Base-by-base conservation (phyloP, 192 early-diverging fungal genomes). In the Mycoemilia scoparia region DNA sequence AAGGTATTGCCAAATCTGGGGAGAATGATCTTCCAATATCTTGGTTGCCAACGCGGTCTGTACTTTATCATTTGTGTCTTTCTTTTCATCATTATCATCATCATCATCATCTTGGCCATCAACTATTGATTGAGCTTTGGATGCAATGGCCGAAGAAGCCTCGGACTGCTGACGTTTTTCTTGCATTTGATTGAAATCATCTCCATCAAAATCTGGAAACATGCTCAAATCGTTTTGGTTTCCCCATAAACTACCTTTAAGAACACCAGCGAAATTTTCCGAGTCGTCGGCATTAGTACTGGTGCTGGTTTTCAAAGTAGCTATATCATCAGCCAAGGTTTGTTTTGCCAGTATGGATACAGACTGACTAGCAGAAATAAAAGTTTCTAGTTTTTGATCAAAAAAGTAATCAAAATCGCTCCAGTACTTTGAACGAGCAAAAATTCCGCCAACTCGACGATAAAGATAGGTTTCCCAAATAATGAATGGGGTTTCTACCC, bases 401-500 rank as follows among this genome's bases (percentile, higher is more conserved):
- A 57, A 60, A 46, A 89, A 93, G 14, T 70, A 70, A 52, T 93
- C 88, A 38, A 70, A 77, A 10, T 55, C 39, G n/a, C 30, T 23
- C 80, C 84, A 85, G 32, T 70, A 32, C 18, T 36, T 26, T 19
- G 64, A 57, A 2, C 56, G 41, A 5, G 40, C 45, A 41, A 84
- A 77, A 5, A 63, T 44, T 19, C 76, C 66, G 16, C 57, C 69
- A 28, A 87, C 53, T 21, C 74, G 64, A 14, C 79, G 63, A 45
- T 86, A 86, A 53, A 93, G 61, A 41, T 79, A 84, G 43, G 84
- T 78, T 51, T 93, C 89, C 38, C 68, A 62, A 33, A 82, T 76
- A 3, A 93, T 61, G 73, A 85, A 93, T 4, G 84, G 62, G 4
- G 71, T 62, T 9, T 63, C 53, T 54, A 71, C 82, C 83, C 84